Percentiles rank a stretch among this genome's conserved stretches.
These are phyloP conservation scores for Pisolithus tinctorius DNA, from an alignment of 768 basidiomycete genomes.

Conservation along the genomic window DNA sequence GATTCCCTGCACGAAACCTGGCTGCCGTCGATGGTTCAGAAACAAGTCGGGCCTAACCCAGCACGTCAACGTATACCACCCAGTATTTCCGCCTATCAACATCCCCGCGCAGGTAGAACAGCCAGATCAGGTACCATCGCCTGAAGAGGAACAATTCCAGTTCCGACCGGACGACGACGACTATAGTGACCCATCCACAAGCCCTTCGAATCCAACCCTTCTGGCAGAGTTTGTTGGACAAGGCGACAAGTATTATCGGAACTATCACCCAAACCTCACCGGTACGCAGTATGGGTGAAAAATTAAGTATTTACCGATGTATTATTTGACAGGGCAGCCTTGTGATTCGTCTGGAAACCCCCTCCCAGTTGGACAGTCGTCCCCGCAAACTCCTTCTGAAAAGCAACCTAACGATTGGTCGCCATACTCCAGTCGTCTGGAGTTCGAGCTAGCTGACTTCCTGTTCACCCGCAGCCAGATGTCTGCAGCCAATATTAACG, in stretches of 20 bases:
- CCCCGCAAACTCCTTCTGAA: background rate
- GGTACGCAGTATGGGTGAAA: background rate
- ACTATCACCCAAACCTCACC: constrained; percentile 3
- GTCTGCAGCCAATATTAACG: constrained; percentile 17
- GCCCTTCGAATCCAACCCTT: background rate
- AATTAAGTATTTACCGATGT: background rate
- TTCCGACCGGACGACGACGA: background rate
- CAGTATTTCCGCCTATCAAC: background rate
- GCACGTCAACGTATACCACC: background rate
- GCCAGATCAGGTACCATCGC: background rate
- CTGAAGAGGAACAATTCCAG: background rate
- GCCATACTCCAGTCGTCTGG: background rate
- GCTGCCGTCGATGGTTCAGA: background rate
- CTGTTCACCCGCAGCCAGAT: constrained; percentile 14
- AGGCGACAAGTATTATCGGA: background rate
- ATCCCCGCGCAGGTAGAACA: background rate
- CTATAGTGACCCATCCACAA: background rate
- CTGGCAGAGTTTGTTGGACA: background rate
- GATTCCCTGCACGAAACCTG: background rate
- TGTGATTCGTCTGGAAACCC: constrained; percentile 2
- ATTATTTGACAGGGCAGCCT: background rate
- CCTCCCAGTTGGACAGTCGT: constrained; percentile 3
- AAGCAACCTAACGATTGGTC: background rate
- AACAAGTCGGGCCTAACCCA: background rate
- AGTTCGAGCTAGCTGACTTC: constrained; percentile 5